Evolutionary conservation across 2,329 filamentous ascomycete genomes (phyloP).

Genomic region (Calonectria naviculata): DNA sequence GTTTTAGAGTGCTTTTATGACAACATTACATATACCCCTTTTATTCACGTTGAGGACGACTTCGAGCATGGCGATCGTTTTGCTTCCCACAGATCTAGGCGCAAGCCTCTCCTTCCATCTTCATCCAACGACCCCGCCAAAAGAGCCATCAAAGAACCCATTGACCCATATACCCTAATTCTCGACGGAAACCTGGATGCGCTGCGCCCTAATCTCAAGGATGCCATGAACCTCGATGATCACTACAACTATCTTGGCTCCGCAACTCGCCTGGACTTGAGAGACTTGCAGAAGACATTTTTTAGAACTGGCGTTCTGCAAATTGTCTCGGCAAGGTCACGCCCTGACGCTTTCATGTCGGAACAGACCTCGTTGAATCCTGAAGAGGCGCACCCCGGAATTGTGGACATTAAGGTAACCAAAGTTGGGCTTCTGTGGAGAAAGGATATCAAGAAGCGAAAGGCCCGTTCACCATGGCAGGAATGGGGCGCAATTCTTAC

Average conservation of each 20-base stretch:
- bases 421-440: conserved; percentile 96
- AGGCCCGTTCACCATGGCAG: conserved; percentile 95
- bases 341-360: conserved; percentile 94
- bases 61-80: conserved; percentile 82
- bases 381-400: conserved; percentile 86
- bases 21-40: conserved; percentile 98
- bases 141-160: conserved; percentile 80
- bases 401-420: conserved; percentile 97
- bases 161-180: conserved; percentile 95
- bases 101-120: conserved; percentile 75
- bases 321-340: conserved; percentile 92
- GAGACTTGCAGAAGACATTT: conserved; percentile 87
- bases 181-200: conserved; percentile 88
- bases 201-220: conserved; percentile 85
- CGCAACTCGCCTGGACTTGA: conserved; percentile 79
- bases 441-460: conserved; percentile 94
- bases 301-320: conserved; percentile 92
- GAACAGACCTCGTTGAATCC: conserved; percentile 88
- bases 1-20: conserved; percentile 97
- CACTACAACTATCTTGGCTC: conserved; percentile 90
- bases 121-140: conserved; percentile 64
- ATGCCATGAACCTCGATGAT: conserved; percentile 93
- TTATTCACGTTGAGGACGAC: conserved; percentile 97
- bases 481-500: conserved; percentile 98
- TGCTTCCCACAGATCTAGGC: conserved; percentile 76